A percentile compares a stretch with the other conserved stretches of the same genome.
Evolutionary conservation across 352 stramenopile species (phyloP).

Genomic region (Globisporangium echinulatum): DNA sequence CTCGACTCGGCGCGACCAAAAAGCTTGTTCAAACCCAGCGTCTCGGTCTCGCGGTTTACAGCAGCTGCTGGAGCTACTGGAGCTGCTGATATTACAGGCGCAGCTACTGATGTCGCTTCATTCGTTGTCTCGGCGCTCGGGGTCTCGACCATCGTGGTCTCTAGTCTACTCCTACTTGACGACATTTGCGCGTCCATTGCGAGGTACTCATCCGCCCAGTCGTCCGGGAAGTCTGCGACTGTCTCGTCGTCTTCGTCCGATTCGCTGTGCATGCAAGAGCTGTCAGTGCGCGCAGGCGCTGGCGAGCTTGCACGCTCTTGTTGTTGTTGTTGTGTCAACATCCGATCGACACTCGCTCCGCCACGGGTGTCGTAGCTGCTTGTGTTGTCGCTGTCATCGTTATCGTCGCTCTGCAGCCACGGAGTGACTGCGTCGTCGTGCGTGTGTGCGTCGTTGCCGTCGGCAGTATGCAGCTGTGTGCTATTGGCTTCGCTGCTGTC

Average conservation of each 20-base stretch:
- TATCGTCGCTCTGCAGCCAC: conserved; percentile 19
- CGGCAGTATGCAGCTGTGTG: neutral
- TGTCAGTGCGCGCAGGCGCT: neutral
- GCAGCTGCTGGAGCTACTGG: too few relatives aligned
- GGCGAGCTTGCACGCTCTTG: neutral
- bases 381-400: conserved; percentile 14
- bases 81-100: too few relatives aligned
- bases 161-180: neutral
- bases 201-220: conserved; percentile 35
- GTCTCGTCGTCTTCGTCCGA: conserved; percentile 3
- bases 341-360: neutral
- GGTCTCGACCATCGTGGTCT: neutral
- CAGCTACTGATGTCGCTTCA: too few relatives aligned
- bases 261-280: neutral
- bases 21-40: conserved; percentile 1
- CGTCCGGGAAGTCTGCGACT: conserved; percentile 30
- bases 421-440: conserved; percentile 7
- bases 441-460: neutral
- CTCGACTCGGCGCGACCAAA: conserved; percentile 2
- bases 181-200: conserved; percentile 6
- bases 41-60: neutral
- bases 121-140: too few relatives aligned
- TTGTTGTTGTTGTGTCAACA: neutral
- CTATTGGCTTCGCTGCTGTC: neutral
- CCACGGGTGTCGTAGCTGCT: neutral